Evolutionary conservation across 164 flowering plant genomes (phyloP).

Genomic region (Magnolia changhungtana): DNA sequence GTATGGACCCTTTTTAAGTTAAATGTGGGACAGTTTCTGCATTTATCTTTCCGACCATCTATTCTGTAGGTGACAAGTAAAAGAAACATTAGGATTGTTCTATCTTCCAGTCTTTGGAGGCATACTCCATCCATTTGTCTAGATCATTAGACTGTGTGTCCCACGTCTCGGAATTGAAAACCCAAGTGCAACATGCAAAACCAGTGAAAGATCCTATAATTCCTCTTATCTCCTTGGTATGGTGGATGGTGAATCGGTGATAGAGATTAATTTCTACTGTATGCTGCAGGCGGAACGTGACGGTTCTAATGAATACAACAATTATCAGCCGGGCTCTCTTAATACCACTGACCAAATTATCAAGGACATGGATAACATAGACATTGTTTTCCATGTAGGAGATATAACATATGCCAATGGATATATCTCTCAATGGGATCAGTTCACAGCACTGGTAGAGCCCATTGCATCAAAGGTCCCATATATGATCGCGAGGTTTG

Average conservation of each 20-base stretch:
- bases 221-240: background rate
- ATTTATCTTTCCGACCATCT: no score
- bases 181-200: background rate
- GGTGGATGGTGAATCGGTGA: background rate
- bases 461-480: constrained; percentile 43
- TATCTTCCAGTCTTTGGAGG: no score
- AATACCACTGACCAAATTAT: constrained; percentile 33
- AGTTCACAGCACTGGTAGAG: constrained; percentile 44
- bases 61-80: no score
- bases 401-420: constrained; percentile 46
- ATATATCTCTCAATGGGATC: constrained; percentile 50
- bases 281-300: constrained; percentile 27
- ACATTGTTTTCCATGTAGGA: constrained; percentile 43
- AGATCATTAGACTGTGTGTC: background rate
- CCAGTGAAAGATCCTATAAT: background rate
- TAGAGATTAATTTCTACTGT: background rate
- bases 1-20: no score
- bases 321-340: constrained; percentile 34
- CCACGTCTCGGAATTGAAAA: background rate
- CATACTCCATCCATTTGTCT: no score
- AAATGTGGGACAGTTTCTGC: no score
- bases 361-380: constrained; percentile 35
- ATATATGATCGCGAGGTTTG: constrained; percentile 39
- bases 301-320: constrained; percentile 35
- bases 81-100: no score